phyloP scores from a whole-genome alignment of 2,329 filamentous ascomycete species.

The Exophiala mesophila region DNA sequence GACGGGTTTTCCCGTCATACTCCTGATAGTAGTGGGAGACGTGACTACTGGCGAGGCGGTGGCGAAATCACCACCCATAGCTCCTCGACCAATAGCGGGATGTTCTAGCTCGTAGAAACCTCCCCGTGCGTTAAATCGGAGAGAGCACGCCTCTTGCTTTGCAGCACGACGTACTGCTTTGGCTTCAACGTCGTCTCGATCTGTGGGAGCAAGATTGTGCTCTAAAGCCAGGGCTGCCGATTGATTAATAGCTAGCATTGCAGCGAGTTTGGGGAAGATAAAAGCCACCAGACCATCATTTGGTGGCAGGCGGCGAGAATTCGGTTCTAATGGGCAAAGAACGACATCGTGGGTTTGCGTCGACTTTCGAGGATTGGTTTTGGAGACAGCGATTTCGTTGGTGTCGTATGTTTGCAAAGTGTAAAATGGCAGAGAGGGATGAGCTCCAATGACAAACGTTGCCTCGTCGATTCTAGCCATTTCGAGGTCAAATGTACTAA shows the following conservation, averaged over 20 bases:
- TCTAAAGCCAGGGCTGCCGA: constrained; percentile 37
- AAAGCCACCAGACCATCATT: constrained; percentile 41
- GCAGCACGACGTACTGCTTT: constrained; percentile 42
- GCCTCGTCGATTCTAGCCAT: constrained; percentile 38
- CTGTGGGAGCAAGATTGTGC: constrained; percentile 37
- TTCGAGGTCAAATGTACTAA: constrained; percentile 36
- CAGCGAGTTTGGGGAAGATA: constrained; percentile 46
- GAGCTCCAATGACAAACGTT: constrained; percentile 41
- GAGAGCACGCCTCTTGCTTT: constrained; percentile 42
- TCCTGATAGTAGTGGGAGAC: constrained; percentile 12
- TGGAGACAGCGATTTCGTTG: constrained; percentile 39
- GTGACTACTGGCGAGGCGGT: constrained; percentile 6
- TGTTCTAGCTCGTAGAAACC: constrained; percentile 44
- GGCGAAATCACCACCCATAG: constrained; percentile 18
- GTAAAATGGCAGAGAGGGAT: constrained; percentile 40
- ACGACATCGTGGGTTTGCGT: constrained; percentile 41
- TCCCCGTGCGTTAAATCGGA: constrained; percentile 40
- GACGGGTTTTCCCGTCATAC: constrained; percentile 23
- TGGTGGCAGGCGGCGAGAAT: constrained; percentile 34
- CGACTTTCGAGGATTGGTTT: constrained; percentile 38
- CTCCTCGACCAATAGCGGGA: constrained; percentile 36
- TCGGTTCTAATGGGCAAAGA: constrained; percentile 38
- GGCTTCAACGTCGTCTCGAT: constrained; percentile 39
- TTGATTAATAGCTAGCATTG: constrained; percentile 46
- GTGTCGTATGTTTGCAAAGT: constrained; percentile 40